A percentile compares a stretch with the other conserved stretches of the same genome.
phyloP scores from a whole-genome alignment of 345 rosid species.

The Melaleuca alternifolia region DNA sequence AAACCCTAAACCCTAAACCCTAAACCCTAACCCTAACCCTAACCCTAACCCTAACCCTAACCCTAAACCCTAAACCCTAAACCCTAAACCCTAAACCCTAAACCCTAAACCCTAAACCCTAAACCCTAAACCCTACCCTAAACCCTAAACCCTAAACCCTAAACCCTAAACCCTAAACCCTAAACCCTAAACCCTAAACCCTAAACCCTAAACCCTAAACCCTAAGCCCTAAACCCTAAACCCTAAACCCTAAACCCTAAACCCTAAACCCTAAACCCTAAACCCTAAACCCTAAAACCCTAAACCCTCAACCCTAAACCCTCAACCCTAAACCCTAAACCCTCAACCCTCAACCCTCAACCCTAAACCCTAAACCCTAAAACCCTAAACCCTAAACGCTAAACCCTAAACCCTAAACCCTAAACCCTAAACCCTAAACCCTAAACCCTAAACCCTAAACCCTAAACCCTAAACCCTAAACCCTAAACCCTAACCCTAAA shows the following conservation, averaged over 20 bases:
- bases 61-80: conserved; percentile 3
- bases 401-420: background rate
- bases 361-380: conserved; percentile 1
- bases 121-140: conserved; percentile 5
- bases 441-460: conserved; percentile 6
- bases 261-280: conserved; percentile 5
- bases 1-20: conserved; percentile 3
- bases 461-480: conserved; percentile 7
- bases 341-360: background rate
- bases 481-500: conserved; percentile 1
- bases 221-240: conserved; percentile 1
- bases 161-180: conserved; percentile 5
- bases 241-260: conserved; percentile 6
- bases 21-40: conserved; percentile 1
- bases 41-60: too few species aligned
- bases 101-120: conserved; percentile 2
- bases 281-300: conserved; percentile 1
- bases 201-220: conserved; percentile 3
- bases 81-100: conserved; percentile 4
- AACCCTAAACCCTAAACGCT: background rate
- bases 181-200: conserved; percentile 6
- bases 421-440: background rate
- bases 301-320: conserved; percentile 1
- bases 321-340: background rate
- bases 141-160: conserved; percentile 6